A percentile compares a stretch with the other conserved stretches of the same genome.
phyloP scores from a whole-genome alignment of 192 early-diverging fungal genomes.

The Chytriomyces sp. region DNA sequence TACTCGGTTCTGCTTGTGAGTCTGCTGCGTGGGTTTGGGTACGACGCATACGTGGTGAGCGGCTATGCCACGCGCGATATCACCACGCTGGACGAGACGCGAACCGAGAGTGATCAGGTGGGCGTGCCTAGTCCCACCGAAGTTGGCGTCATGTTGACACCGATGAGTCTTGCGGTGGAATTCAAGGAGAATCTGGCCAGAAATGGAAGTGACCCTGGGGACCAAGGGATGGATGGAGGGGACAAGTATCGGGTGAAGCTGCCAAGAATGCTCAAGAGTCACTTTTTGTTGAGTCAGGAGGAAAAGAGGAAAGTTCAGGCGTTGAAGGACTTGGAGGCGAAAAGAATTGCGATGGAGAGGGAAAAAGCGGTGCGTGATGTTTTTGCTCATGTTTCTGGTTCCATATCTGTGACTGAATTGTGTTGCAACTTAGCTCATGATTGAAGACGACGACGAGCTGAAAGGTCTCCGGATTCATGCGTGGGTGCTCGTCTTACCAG shows the following conservation, averaged over 20 bases:
- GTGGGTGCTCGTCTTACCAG: conserved; percentile 62
- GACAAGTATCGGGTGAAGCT: conserved; percentile 44
- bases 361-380: conserved; percentile 33
- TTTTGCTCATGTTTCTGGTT: background rate
- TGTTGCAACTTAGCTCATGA: conserved; percentile 12
- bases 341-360: conserved; percentile 30
- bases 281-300: conserved; percentile 56
- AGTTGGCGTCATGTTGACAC: background rate
- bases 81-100: conserved; percentile 56
- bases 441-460: conserved; percentile 59
- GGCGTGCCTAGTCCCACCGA: conserved; percentile 27
- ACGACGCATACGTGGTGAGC: conserved; percentile 63
- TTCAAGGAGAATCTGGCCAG: background rate
- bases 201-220: background rate
- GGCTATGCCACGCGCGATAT: conserved; percentile 57
- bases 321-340: conserved; percentile 38
- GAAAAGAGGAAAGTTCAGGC: conserved; percentile 37
- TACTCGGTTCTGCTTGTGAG: conserved; percentile 55
- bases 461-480: conserved; percentile 60
- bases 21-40: conserved; percentile 57
- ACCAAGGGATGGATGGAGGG: background rate
- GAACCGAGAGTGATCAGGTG: conserved; percentile 39
- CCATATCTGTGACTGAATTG: background rate
- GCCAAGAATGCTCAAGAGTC: conserved; percentile 46
- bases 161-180: background rate